These are phyloP conservation scores for Stenocarpella maydis DNA, from an alignment of 2,329 filamentous ascomycete species.

Conservation along the genomic window DNA sequence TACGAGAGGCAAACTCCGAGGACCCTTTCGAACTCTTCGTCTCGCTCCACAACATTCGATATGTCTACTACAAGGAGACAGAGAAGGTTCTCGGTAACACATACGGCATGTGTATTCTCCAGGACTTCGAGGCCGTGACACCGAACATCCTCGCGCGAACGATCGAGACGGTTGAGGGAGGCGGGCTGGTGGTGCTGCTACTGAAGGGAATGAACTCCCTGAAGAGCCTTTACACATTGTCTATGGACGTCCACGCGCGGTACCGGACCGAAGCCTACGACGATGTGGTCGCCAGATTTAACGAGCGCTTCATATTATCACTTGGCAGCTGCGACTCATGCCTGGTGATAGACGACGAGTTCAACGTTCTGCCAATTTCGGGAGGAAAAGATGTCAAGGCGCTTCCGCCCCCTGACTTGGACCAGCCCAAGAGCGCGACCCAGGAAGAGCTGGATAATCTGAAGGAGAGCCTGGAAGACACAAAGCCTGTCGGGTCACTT, in stretches of 20 bases:
- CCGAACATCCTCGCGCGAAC: conserved; percentile 96
- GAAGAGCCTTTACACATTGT: conserved; percentile 95
- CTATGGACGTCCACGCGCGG: conserved; percentile 97
- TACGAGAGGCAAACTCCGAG: conserved; percentile 88
- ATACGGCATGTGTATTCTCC: conserved; percentile 97
- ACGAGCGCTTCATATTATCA: conserved; percentile 95
- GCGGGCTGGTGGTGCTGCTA: conserved; percentile 87
- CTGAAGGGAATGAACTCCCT: conserved; percentile 96
- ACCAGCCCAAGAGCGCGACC: conserved; percentile 75
- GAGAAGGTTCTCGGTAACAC: conserved; percentile 99
- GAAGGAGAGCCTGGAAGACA: conserved; percentile 87
- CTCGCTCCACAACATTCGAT: conserved; percentile 94
- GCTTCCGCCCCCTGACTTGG: conserved; percentile 77
- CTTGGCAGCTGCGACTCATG: conserved; percentile 95
- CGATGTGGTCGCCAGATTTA: conserved; percentile 95
- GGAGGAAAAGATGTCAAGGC: conserved; percentile 90
- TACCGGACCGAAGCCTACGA: conserved; percentile 96
- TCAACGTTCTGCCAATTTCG: conserved; percentile 97
- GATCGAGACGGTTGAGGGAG: conserved; percentile 97
- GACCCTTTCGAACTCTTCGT: conserved; percentile 98
- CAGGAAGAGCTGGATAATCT: conserved; percentile 82
- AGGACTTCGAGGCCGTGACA: conserved; percentile 97
- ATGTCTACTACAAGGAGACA: conserved; percentile 99
- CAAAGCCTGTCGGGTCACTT: conserved; percentile 84
- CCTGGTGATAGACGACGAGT: conserved; percentile 94